phyloP scores from a whole-genome alignment of 192 early-diverging fungal species.

The Dissophora globulifera region DNA sequence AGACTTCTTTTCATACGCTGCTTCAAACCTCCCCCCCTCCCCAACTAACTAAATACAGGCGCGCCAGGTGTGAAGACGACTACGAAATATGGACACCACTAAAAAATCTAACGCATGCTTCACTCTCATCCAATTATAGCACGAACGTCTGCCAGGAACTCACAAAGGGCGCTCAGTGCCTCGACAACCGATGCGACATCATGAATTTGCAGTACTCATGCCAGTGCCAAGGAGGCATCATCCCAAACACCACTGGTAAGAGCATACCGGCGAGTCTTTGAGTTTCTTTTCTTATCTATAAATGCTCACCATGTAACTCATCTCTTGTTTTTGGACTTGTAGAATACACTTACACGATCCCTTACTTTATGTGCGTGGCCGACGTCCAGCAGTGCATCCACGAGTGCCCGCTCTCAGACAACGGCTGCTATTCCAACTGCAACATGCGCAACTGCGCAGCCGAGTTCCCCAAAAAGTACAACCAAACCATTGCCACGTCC shows the following conservation, averaged over 20 bases:
- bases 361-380: conserved; percentile 37
- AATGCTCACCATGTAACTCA: too few relatives aligned
- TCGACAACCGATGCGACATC: conserved; percentile 37
- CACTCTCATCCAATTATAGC: neutral
- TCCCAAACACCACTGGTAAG: conserved; percentile 39
- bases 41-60: too few relatives aligned
- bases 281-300: too few relatives aligned
- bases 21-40: too few relatives aligned
- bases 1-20: neutral
- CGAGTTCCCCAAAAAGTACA: conserved; percentile 48
- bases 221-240: conserved; percentile 27
- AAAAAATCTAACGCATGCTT: neutral
- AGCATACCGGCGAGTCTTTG: too few relatives aligned
- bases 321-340: too few relatives aligned
- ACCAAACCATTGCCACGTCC: conserved; percentile 42
- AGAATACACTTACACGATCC: conserved; percentile 50
- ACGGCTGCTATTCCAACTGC: conserved; percentile 32
- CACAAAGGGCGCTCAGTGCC: conserved; percentile 23
- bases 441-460: conserved; percentile 27
- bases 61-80: neutral
- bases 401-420: conserved; percentile 18
- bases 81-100: too few relatives aligned
- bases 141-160: conserved; percentile 47
- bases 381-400: conserved; percentile 32
- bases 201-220: conserved; percentile 21